phyloP scores from a whole-genome alignment of 2,329 filamentous ascomycete genomes.

The Bipolaris zeicola region DNA sequence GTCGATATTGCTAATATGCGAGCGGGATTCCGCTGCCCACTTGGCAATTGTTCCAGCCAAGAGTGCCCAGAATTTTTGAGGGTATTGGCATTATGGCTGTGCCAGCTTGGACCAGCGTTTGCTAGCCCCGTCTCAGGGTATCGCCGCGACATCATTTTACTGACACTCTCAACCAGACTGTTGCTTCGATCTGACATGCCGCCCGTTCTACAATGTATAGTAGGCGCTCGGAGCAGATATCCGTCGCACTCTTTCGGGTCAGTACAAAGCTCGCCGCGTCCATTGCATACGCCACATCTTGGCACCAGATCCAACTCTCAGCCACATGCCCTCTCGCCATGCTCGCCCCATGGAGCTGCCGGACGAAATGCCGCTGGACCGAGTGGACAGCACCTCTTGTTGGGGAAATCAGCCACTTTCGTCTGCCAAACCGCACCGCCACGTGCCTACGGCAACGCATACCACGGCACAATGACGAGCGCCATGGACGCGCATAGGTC shows the following conservation, averaged over 20 bases:
- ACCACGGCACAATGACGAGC: conserved; percentile 2
- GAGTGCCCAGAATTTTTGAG: conserved; percentile 4
- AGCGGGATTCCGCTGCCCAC: conserved; percentile 5
- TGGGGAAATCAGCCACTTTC: neutral
- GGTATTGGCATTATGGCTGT: conserved; percentile 8
- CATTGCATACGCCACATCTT: neutral
- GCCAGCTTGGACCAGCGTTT: neutral
- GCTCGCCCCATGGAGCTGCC: neutral
- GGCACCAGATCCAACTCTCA: neutral
- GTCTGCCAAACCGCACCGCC: neutral
- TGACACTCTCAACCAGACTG: neutral
- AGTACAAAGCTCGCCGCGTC: neutral
- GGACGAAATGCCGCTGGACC: neutral
- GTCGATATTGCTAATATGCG: conserved; percentile 5
- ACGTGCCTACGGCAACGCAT: neutral
- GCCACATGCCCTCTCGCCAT: neutral
- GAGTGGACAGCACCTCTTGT: neutral
- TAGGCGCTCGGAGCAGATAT: neutral
- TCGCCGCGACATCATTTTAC: neutral
- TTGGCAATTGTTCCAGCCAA: conserved; percentile 6
- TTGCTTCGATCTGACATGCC: neutral
- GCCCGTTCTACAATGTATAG: neutral
- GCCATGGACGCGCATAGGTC: conserved; percentile 2
- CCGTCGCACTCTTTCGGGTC: neutral
- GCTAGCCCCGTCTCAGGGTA: conserved; percentile 4